These are phyloP conservation scores for Hypomontagnella submonticulosa DNA, from an alignment of 495 filamentous ascomycete genomes.

Conservation along the genomic window DNA sequence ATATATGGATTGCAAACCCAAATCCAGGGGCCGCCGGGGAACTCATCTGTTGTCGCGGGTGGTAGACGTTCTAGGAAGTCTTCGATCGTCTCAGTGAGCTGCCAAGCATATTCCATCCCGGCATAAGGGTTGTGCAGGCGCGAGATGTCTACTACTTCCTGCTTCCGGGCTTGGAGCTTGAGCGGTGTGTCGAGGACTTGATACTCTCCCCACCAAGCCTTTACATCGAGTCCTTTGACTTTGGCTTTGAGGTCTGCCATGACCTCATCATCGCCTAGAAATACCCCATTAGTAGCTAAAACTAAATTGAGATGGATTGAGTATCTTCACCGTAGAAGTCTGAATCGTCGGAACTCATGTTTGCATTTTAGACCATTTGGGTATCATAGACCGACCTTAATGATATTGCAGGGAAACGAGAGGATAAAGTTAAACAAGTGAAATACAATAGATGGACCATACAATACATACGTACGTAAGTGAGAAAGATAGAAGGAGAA, in stretches of 20 bases:
- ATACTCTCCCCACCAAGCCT: conserved; percentile 57
- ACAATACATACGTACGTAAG: background rate
- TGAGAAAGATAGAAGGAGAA: background rate
- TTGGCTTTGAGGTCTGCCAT: conserved; percentile 47
- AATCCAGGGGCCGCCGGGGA: conserved; percentile 68
- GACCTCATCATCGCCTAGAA: conserved; percentile 64
- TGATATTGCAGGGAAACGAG: background rate
- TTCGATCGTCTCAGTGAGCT: conserved; percentile 67
- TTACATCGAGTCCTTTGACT: conserved; percentile 57
- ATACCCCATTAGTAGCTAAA: conserved; percentile 31
- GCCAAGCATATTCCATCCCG: conserved; percentile 55
- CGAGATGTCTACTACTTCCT: conserved; percentile 30
- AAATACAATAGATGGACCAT: background rate
- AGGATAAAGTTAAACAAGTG: background rate
- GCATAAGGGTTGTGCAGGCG: conserved; percentile 60
- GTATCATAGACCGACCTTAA: background rate
- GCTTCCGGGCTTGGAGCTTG: conserved; percentile 34
- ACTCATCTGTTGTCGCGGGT: conserved; percentile 64
- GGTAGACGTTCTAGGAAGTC: conserved; percentile 74
- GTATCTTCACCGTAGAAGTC: conserved; percentile 73
- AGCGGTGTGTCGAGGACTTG: conserved; percentile 45
- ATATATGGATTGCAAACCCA: conserved; percentile 68
- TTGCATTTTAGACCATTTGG: conserved; percentile 9
- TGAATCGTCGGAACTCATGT: conserved; percentile 71
- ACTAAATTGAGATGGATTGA: conserved; percentile 8